Evolutionary conservation across 2,329 filamentous ascomycete species (phyloP).

Genomic region (Ophiostoma perfectum): DNA sequence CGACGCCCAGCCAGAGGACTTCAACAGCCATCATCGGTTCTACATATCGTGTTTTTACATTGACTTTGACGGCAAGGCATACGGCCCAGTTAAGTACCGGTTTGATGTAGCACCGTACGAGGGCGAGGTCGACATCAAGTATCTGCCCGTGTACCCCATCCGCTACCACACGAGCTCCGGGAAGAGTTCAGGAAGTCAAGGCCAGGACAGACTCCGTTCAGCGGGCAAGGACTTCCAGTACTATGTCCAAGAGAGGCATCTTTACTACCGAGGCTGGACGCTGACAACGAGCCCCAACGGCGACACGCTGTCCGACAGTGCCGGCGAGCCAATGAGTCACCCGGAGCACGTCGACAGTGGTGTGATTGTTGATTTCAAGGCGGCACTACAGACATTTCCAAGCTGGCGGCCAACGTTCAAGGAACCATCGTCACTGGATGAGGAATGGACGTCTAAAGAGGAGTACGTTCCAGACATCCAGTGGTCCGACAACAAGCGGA

Average conservation of each 20-base stretch:
- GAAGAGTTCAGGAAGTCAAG: neutral
- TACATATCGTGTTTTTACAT: constrained; percentile 35
- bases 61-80: constrained; percentile 38
- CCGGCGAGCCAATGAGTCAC: constrained; percentile 14
- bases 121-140: constrained; percentile 30
- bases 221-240: constrained; percentile 24
- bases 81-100: constrained; percentile 36
- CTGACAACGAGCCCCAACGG: constrained; percentile 35
- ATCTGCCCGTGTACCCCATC: neutral
- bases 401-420: constrained; percentile 23
- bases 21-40: neutral
- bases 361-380: constrained; percentile 30
- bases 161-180: neutral
- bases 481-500: constrained; percentile 19
- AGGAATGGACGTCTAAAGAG: constrained; percentile 6
- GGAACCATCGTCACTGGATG: constrained; percentile 9
- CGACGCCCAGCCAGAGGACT: neutral
- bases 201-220: neutral
- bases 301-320: constrained; percentile 15
- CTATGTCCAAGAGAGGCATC: constrained; percentile 35
- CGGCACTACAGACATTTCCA: constrained; percentile 24
- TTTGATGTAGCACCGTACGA: constrained; percentile 37
- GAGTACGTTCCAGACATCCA: constrained; percentile 8
- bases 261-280: constrained; percentile 41
- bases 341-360: constrained; percentile 28